Evolutionary conservation across 2,329 filamentous ascomycete genomes (phyloP).

Genomic region (Herpotrichia juniperi): DNA sequence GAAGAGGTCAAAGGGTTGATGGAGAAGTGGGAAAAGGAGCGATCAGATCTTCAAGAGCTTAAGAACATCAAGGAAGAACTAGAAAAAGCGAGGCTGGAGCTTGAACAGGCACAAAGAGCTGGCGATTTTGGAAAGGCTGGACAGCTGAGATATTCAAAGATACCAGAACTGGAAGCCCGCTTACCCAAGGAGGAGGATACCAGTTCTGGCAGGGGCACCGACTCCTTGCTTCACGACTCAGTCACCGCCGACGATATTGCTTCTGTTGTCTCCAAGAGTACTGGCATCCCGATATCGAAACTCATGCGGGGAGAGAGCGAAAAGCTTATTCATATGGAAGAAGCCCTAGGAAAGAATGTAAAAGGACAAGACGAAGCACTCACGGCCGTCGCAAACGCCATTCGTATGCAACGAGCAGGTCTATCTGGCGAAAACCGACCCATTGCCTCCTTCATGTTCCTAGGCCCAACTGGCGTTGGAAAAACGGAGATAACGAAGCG

Average conservation of each 20-base stretch:
- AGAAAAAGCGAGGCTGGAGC: slow-evolving; percentile 81
- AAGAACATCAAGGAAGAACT: slow-evolving; percentile 89
- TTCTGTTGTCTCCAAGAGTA: slow-evolving; percentile 85
- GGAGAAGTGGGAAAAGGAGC: slow-evolving; percentile 88
- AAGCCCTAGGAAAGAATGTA: slow-evolving; percentile 80
- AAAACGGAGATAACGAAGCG: slow-evolving; percentile 99
- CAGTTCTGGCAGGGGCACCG: slow-evolving; percentile 34
- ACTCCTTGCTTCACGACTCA: slow-evolving; percentile 83
- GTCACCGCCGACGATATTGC: slow-evolving; percentile 97
- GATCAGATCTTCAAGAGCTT: slow-evolving; percentile 81
- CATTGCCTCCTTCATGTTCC: slow-evolving; percentile 94
- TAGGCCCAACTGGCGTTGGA: slow-evolving; percentile 93
- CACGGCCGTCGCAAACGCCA: slow-evolving; percentile 87
- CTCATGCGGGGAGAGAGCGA: slow-evolving; percentile 93
- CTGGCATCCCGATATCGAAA: slow-evolving; percentile 91
- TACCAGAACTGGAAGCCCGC: slow-evolving; percentile 79
- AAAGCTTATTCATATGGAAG: slow-evolving; percentile 95
- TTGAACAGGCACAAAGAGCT: slow-evolving; percentile 85
- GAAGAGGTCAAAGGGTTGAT: slow-evolving; percentile 77
- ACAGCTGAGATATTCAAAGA: slow-evolving; percentile 85
- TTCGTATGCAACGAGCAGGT: slow-evolving; percentile 90
- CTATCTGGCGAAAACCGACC: slow-evolving; percentile 90
- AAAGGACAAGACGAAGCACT: slow-evolving; percentile 95
- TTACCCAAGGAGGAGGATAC: slow-evolving; percentile 73
- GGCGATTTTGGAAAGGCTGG: slow-evolving; percentile 91